Base-by-base conservation (phyloP, 2,329 filamentous ascomycete genomes). In the Alternaria longipes region DNA sequence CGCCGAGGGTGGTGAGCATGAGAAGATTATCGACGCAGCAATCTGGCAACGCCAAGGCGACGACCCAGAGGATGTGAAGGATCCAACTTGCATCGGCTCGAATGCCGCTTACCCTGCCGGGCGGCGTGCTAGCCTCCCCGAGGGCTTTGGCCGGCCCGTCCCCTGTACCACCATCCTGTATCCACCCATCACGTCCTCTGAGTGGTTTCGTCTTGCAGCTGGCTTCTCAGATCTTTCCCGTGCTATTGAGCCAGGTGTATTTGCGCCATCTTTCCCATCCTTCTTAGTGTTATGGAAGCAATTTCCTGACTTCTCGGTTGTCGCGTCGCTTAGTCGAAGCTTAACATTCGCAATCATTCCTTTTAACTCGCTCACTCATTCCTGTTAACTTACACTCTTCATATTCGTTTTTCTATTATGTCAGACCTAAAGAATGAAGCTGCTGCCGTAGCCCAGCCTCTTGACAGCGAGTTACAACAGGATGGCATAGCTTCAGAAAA, bases 11-110 rank as follows among this genome's bases (percentile, higher is more conserved):
- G 32, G 61, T 8, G 30, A 50, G 8, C 18, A 63, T 38, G 68
- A 72, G 18, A 56, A 59, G 20, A 56, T 75, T 12, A 50, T 65
- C n/a, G 70, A 71, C 14, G 54, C 62, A 6, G 70, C 66, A 12
- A 54, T 68, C 26, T 74, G 71, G 71, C 42, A 69, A 26, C 56
- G 68, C 7, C 67, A 74, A 55, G 72, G 71, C 20, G 59, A 61
- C 24, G 64, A 65, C 34, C 42, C 18, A 42, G 20, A 42, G 40
- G 40, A 42, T 42, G 40, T 11, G 40, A 42, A 42, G 20, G 40
- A 14, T 22, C 22, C 11, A 12, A 24, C 20, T 8, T 20, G 40
- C 40, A 42, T 42, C 40, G 40, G 40, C 40, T 42, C 18, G 20
- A 20, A 42, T 20, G 40, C 40, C 20, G 40, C 40, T 42, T 42